Evolutionary conservation across 148 eudicot genomes (phyloP).

Genomic region (Pouteria glomerata): DNA sequence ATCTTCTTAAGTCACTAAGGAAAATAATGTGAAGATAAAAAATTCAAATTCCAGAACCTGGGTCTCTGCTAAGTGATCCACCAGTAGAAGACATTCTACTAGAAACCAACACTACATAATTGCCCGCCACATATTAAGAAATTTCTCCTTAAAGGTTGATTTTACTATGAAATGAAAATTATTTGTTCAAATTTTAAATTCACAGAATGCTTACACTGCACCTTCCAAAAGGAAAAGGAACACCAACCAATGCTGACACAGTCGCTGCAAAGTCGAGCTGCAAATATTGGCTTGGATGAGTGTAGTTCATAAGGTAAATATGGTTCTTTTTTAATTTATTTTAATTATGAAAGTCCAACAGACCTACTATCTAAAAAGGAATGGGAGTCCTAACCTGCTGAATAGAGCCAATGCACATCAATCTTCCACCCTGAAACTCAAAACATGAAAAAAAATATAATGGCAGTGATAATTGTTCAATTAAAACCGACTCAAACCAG

Average conservation of each 20-base stretch:
- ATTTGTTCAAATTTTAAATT: background rate
- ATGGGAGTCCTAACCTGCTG: slow-evolving; percentile 59
- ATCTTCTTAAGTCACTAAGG: background rate
- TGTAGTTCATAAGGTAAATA: slow-evolving; percentile 5
- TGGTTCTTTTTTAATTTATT: background rate
- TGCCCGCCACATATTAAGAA: too few relatives aligned
- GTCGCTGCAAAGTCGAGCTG: slow-evolving; percentile 98
- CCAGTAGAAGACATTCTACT: background rate
- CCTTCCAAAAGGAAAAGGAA: slow-evolving; percentile 99
- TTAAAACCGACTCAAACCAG: background rate
- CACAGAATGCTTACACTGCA: slow-evolving; percentile 38
- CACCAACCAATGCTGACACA: slow-evolving; percentile 84
- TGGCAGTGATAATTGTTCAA: background rate
- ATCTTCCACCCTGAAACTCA: slow-evolving; percentile 54
- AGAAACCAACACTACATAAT: too few relatives aligned
- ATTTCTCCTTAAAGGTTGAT: background rate
- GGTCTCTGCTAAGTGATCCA: background rate
- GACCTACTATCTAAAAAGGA: slow-evolving; percentile 10
- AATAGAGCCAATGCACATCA: slow-evolving; percentile 60
- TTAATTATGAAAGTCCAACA: background rate
- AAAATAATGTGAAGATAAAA: background rate
- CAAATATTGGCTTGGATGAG: slow-evolving; percentile 30
- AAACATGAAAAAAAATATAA: slow-evolving; percentile 9
- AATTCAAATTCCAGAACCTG: background rate
- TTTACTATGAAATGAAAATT: background rate